These are phyloP conservation scores for Leccinum longicurvipes DNA, from an alignment of 768 basidiomycete species.

Conservation along the genomic window DNA sequence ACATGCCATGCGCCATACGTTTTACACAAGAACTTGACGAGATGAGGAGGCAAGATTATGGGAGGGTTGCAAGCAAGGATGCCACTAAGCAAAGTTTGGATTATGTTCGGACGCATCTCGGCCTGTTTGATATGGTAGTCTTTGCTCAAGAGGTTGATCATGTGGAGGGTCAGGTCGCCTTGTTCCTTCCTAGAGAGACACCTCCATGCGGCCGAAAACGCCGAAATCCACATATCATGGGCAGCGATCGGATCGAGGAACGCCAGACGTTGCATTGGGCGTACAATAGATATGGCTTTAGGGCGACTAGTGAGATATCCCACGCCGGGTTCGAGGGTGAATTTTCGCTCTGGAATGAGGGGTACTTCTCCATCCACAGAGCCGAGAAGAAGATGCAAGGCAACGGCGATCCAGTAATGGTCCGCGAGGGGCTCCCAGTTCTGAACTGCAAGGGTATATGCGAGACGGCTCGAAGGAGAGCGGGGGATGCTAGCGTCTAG, in stretches of 20 bases:
- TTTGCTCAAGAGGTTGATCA: slow-evolving; percentile 86
- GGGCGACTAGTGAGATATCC: slow-evolving; percentile 41
- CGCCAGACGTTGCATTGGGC: slow-evolving; percentile 76
- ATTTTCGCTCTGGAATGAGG: slow-evolving; percentile 42
- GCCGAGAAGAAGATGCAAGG: slow-evolving; percentile 86
- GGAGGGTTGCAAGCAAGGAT: slow-evolving; percentile 83
- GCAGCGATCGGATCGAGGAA: slow-evolving; percentile 76
- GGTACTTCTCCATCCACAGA: slow-evolving; percentile 46
- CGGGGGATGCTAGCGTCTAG: slow-evolving; percentile 87
- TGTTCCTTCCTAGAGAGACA: slow-evolving; percentile 87
- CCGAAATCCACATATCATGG: slow-evolving; percentile 81
- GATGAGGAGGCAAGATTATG: slow-evolving; percentile 87
- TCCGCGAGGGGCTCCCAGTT: slow-evolving; percentile 93
- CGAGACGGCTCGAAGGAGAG: slow-evolving; percentile 74
- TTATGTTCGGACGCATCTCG: slow-evolving; percentile 85
- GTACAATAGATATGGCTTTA: slow-evolving; percentile 55
- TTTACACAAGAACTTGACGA: slow-evolving; percentile 95
- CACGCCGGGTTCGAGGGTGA: slow-evolving; percentile 30
- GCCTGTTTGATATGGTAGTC: slow-evolving; percentile 91
- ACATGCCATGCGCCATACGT: slow-evolving; percentile 96
- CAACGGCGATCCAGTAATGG: slow-evolving; percentile 91
- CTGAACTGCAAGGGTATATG: slow-evolving; percentile 90
- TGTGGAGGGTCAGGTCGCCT: slow-evolving; percentile 80
- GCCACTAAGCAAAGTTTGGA: slow-evolving; percentile 86
- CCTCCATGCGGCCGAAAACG: slow-evolving; percentile 85